These are phyloP conservation scores for Tylopilus subfusipes DNA, from an alignment of 768 basidiomycete genomes.

Conservation along the genomic window DNA sequence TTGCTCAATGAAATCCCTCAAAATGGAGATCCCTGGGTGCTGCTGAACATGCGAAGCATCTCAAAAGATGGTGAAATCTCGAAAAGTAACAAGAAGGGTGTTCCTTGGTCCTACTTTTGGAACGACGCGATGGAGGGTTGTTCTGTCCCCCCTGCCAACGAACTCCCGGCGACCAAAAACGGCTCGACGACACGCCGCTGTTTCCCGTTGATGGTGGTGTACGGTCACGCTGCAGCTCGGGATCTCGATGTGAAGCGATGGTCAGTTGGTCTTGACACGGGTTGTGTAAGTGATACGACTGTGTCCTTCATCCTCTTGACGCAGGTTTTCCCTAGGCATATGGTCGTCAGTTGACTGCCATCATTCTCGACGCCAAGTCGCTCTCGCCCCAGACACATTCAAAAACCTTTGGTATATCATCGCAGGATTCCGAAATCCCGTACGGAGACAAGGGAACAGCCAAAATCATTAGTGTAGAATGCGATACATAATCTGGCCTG, in stretches of 20 bases:
- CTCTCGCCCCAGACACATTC: constrained; percentile 9
- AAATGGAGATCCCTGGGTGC: constrained; percentile 73
- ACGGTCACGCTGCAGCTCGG: constrained; percentile 80
- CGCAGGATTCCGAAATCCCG: constrained; percentile 32
- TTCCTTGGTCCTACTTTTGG: constrained; percentile 77
- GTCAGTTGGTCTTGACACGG: constrained; percentile 83
- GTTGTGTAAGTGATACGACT: constrained; percentile 57
- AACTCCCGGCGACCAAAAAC: background rate
- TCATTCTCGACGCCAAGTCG: constrained; percentile 47
- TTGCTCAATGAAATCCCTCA: constrained; percentile 74
- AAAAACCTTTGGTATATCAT: constrained; percentile 18
- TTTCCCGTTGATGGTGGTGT: constrained; percentile 73
- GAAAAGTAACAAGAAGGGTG: constrained; percentile 40
- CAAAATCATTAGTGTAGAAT: constrained; percentile 52
- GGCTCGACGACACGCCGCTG: constrained; percentile 40
- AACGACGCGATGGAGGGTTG: constrained; percentile 62
- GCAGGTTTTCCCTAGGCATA: constrained; percentile 42
- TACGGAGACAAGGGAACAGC: constrained; percentile 58
- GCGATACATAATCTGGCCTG: constrained; percentile 21
- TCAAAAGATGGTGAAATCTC: constrained; percentile 36
- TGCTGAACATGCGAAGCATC: constrained; percentile 42
- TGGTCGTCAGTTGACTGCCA: constrained; percentile 57
- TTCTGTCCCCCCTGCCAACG: constrained; percentile 38
- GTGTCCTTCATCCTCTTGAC: background rate
- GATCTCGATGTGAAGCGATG: constrained; percentile 81